Conservation (phyloP, 2,329 filamentous ascomycete genomes). For the Cercospora beticola region DNA sequence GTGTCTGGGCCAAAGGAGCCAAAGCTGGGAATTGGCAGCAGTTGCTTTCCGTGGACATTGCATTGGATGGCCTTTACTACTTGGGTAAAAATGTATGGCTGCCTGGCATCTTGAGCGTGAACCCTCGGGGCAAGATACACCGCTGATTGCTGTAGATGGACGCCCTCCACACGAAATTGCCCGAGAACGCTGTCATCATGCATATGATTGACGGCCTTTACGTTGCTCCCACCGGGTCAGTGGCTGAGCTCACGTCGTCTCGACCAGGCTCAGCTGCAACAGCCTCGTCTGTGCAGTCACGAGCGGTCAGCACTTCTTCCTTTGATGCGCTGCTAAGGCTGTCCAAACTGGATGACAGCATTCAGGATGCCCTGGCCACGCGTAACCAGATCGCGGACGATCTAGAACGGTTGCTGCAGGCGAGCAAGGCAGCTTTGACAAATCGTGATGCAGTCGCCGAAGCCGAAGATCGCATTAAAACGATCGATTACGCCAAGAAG, state of each 20-base stretch:
- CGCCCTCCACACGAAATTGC: slow-evolving; percentile 68
- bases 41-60: slow-evolving; percentile 70
- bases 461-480: slow-evolving; percentile 46
- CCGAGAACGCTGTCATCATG: slow-evolving; percentile 79
- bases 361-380: slow-evolving; percentile 82
- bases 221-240: slow-evolving; percentile 47
- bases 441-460: slow-evolving; percentile 42
- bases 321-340: slow-evolving; percentile 87
- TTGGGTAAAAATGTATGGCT: slow-evolving; percentile 61
- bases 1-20: slow-evolving; percentile 68
- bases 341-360: slow-evolving; percentile 82
- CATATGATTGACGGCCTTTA: slow-evolving; percentile 86
- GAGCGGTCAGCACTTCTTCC: slow-evolving; percentile 66
- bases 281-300: slow-evolving; percentile 24
- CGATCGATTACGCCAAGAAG: slow-evolving; percentile 54
- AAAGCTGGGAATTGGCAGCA: slow-evolving; percentile 58
- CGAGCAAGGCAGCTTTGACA: slow-evolving; percentile 41
- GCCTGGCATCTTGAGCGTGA: not conserved
- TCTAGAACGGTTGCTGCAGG: slow-evolving; percentile 59
- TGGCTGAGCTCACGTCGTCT: slow-evolving; percentile 28
- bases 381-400: slow-evolving; percentile 72
- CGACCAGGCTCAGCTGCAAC: slow-evolving; percentile 27
- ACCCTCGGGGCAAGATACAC: not conserved
- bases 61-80: slow-evolving; percentile 73
- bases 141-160: slow-evolving; percentile 45